Evolutionary conservation across 345 rosid genomes (phyloP).

Genomic region (Citrus medica): DNA sequence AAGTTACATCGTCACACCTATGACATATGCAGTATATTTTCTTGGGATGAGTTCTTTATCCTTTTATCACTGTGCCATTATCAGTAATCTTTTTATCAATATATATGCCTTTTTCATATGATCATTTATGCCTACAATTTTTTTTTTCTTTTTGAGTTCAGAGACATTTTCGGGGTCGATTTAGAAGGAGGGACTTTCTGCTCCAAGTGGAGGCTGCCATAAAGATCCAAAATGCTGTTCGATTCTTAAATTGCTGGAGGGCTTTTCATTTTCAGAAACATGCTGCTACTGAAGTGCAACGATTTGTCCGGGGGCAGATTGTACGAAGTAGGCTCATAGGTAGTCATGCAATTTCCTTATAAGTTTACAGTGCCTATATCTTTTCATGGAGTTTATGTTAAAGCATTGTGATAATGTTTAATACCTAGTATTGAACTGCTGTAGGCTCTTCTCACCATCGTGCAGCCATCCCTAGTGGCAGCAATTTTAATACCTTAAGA

Average conservation of each 20-base stretch:
- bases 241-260: constrained; percentile 35
- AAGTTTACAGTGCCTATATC: not conserved
- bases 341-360: constrained; percentile 22
- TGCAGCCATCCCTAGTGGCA: constrained; percentile 13
- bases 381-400: not conserved
- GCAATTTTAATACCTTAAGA: constrained; percentile 17
- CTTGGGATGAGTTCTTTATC: not conserved
- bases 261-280: constrained; percentile 30
- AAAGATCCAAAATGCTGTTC: constrained; percentile 56
- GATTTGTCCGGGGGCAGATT: constrained; percentile 49
- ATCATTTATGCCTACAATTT: not conserved
- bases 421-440: constrained; percentile 14
- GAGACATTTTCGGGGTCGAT: constrained; percentile 62
- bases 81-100: not conserved
- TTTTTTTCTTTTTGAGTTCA: constrained; percentile 24
- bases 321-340: constrained; percentile 64
- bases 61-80: not conserved
- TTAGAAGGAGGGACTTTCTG: constrained; percentile 47
- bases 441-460: constrained; percentile 41
- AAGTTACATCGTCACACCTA: not conserved
- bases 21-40: not conserved
- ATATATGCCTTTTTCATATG: not conserved
- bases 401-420: not conserved
- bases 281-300: constrained; percentile 64
- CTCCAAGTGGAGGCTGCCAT: constrained; percentile 42